Percentiles rank a stretch among this genome's conserved stretches.
Conservation (phyloP, 78 protist species). For the Dictyostelium intermedium region DNA sequence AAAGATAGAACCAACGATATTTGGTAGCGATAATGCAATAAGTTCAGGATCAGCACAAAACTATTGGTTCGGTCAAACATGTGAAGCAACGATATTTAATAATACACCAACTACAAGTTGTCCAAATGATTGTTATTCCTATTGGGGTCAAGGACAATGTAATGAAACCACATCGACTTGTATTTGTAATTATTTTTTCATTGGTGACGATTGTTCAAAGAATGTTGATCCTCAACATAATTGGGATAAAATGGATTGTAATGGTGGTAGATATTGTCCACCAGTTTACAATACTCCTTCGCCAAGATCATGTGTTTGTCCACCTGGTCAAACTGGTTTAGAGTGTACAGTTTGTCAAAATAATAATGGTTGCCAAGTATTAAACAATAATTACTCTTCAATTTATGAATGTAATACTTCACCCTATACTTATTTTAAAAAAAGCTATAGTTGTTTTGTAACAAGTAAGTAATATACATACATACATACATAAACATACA, state of each 20-base stretch:
- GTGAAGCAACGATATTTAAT: constrained; percentile 9
- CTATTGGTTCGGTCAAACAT: constrained; percentile 6
- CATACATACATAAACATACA: background rate
- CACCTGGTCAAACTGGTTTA: constrained; percentile 7
- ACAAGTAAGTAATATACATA: constrained; percentile 26
- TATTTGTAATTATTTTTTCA: background rate
- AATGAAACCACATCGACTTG: background rate
- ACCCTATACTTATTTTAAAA: background rate
- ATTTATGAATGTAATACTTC: background rate
- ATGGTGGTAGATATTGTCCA: constrained; percentile 50
- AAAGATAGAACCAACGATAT: background rate
- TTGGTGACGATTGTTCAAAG: constrained; percentile 24
- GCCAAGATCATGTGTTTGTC: constrained; percentile 31
- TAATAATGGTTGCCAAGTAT: background rate
- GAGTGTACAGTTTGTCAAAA: constrained; percentile 24
- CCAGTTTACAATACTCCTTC: background rate
- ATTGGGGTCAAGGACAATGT: constrained; percentile 66
- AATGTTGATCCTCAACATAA: constrained; percentile 8
- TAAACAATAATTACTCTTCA: background rate
- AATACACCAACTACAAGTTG: background rate
- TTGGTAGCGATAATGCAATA: background rate
- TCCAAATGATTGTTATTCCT: constrained; percentile 4
- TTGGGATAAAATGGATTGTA: constrained; percentile 50
- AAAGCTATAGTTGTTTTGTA: constrained; percentile 45
- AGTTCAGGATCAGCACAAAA: background rate